Base-by-base conservation (phyloP, 345 rosid species). In the Boechera stricta region DNA sequence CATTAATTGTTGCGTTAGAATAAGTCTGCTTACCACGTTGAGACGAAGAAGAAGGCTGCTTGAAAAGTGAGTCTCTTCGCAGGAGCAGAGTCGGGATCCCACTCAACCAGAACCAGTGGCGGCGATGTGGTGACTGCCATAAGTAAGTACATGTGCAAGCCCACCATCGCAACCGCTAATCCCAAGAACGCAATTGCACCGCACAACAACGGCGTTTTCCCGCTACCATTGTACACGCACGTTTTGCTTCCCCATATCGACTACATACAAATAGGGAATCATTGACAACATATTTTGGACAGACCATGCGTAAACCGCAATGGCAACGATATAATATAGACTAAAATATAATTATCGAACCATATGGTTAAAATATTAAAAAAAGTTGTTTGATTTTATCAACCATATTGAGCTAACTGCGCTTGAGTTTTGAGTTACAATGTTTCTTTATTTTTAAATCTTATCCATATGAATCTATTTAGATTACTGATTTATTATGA, bases 41-140 rank as follows among this genome's bases (percentile, higher is more conserved):
- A 64, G 70, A 88, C 81, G 31, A 90, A 92, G 90, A 91, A 91
- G 70, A 90, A 85, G 16, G 85, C 91, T 0, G 99, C 98, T 71
- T 87, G 94, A 81, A 82, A 84, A 5, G 90, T 75, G 49, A 93
- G 80, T 31, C 73, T 48, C 76, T 79, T 86, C 53, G 83, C 76
- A 1, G 77, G 77, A 71, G 73, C 48, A 28, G 82, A 84, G 55
- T 84, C 72, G 53, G 82, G 82, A 55, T 89, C 91, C 93, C 88
- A 90, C 2, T 74, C 15, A 55, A 73, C 58, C 16, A 86, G 60
- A 63, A 74, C 83, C 2, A 86, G 71, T 35, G 94, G 87, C 1
- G 93, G 86, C 28, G 93, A 75, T 76, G 86, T 76, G 39, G 89
- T 89, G 68, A 88, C 74, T 10, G 97, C 94, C 21, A 91, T 79